Conservation (phyloP, 306 rosid species). For the Biancaea sappan region DNA sequence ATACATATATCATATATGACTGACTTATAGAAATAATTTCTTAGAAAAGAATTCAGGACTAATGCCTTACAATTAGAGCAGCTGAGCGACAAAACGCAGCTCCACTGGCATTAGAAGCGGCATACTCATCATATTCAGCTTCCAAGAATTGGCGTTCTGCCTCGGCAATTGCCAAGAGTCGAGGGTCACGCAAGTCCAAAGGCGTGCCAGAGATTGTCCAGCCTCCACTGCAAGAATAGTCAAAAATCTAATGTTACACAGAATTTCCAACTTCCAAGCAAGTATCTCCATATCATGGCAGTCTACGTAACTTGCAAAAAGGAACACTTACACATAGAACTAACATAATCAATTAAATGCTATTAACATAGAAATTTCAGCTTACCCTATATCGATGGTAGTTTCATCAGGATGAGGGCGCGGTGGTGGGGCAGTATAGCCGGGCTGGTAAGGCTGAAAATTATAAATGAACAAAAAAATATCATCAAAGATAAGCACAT, state of each 20-base stretch:
- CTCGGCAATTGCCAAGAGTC: constrained; percentile 93
- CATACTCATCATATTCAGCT: constrained; percentile 92
- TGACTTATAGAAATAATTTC: background rate
- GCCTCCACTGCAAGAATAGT: constrained; percentile 67
- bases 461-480: constrained; percentile 4
- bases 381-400: constrained; percentile 90
- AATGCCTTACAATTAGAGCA: constrained; percentile 83
- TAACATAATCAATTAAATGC: background rate
- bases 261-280: constrained; percentile 29
- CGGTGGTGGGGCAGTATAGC: constrained; percentile 89
- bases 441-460: constrained; percentile 72
- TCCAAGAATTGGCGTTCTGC: constrained; percentile 91
- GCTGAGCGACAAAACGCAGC: constrained; percentile 97
- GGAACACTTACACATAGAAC: constrained; percentile 4
- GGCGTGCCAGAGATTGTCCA: constrained; percentile 99
- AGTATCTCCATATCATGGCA: background rate
- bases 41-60: background rate
- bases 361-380: background rate
- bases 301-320: constrained; percentile 11
- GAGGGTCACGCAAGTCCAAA: constrained; percentile 93
- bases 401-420: constrained; percentile 82
- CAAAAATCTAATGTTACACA: constrained; percentile 20
- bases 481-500: constrained; percentile 1
- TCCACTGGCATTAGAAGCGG: constrained; percentile 84
- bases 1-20: background rate